These are phyloP conservation scores for Populus alba DNA, from an alignment of 345 rosid genomes.

Conservation along the genomic window DNA sequence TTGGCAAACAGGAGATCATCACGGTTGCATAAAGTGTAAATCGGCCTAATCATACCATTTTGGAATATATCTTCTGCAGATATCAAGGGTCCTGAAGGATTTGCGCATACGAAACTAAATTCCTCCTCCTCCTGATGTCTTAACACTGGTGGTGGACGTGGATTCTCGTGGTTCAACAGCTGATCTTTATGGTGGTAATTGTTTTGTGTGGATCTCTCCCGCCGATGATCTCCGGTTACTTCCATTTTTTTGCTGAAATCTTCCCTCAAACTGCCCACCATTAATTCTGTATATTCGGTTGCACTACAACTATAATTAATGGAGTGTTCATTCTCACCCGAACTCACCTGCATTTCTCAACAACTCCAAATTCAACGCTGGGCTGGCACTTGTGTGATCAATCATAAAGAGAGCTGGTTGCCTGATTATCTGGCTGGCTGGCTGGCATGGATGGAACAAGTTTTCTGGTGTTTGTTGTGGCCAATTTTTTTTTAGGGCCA, in stretches of 20 bases:
- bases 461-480: too few species aligned
- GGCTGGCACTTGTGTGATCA: too few species aligned
- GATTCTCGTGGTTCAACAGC: neutral
- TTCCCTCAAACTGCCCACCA: too few species aligned
- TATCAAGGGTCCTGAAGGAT: constrained; percentile 34
- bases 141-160: neutral
- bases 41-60: constrained; percentile 49
- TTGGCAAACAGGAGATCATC: constrained; percentile 22
- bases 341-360: constrained; percentile 10
- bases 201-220: too few species aligned
- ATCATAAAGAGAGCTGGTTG: neutral
- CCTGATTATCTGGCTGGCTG: too few species aligned
- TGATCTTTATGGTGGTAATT: too few species aligned
- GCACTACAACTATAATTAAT: too few species aligned
- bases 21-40: constrained; percentile 40
- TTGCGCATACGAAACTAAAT: constrained; percentile 39
- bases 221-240: too few species aligned
- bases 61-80: constrained; percentile 44
- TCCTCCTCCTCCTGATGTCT: constrained; percentile 29
- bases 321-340: neutral
- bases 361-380: neutral
- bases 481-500: too few species aligned
- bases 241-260: too few species aligned
- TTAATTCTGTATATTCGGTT: too few species aligned
- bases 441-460: too few species aligned